These are phyloP conservation scores for Fragosphaeria purpurea DNA, from an alignment of 2,329 filamentous ascomycete genomes.

Conservation along the genomic window DNA sequence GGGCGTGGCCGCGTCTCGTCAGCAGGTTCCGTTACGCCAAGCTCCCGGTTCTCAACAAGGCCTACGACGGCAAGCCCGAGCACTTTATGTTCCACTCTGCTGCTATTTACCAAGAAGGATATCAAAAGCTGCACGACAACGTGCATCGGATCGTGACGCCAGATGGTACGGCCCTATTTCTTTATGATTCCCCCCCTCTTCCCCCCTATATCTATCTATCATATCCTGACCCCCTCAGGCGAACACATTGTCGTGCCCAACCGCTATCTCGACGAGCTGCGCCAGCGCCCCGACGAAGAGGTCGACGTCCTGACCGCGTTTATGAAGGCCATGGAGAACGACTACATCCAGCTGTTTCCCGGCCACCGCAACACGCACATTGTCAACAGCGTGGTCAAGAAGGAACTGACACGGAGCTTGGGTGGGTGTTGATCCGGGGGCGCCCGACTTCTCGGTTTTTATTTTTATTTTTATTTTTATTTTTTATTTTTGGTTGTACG, in stretches of 20 bases:
- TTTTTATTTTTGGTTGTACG: background rate
- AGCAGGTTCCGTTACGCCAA: background rate
- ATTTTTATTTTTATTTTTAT: too few species aligned
- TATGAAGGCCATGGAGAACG: constrained; percentile 1
- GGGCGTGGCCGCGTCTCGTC: background rate
- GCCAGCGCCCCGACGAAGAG: constrained; percentile 18
- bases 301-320: constrained; percentile 15
- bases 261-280: constrained; percentile 19
- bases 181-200: too few species aligned
- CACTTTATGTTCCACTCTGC: background rate
- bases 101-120: constrained; percentile 1
- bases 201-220: too few species aligned
- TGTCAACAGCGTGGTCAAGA: constrained; percentile 6
- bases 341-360: constrained; percentile 2
- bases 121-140: background rate
- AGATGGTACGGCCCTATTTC: constrained; percentile 2
- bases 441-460: background rate
- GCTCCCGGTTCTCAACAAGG: background rate
- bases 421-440: background rate
- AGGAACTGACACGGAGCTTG: constrained; percentile 7
- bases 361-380: constrained; percentile 2
- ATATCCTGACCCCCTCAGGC: background rate
- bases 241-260: constrained; percentile 21
- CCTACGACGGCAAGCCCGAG: background rate
- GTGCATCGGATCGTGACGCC: constrained; percentile 3